Evolutionary conservation across 2,329 filamentous ascomycete species (phyloP), one percentile per base, ranked within the genome.

Genomic region (Microdochium paspali): DNA sequence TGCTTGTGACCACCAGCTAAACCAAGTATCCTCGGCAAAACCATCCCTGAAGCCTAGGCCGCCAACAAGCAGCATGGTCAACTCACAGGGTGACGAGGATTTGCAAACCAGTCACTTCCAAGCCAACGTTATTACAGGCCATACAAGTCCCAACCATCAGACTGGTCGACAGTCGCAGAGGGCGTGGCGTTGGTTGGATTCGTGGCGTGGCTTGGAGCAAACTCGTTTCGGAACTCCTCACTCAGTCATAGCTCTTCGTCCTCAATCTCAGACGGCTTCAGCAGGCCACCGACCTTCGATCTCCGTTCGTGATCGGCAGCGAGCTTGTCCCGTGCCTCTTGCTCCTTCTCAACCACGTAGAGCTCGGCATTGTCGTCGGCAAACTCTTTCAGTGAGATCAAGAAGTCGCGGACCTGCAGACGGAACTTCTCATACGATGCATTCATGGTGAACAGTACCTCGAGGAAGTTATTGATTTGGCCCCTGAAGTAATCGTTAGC

Each of bases 301-400:
- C 88, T 83, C 56, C 91, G 85, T 68, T 96, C 89, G 59, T 90
- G 84, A 65, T 98, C 94, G 21, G 89, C 87, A 44, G 85, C 83
- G 65, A 90, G 89, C 44, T 87, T 87, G 57, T 91, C 87, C 54
- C 82, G 82, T 51, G 91, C 85, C 53, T 90, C 89, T 66, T 94
- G 86, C 67, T 98, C 93, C 66, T 95, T 90, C 66, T 98, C 93
- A 49, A 95, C 90, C 3, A 87, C 82, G 67, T 86, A 98, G 10
- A 98, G 77, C 62, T 98, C 93, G 1, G 91, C 82, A 58, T 97
- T 96, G 68, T 98, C 93, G 46, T 88, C 93, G 1, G 89, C 84
- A 53, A 97, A 98, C 68, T 98, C 94, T 70, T 96, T 95, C 56
- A 98, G 75, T 21, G 90, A 94, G 59, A 98, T 95, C 56, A 98